Evolutionary conservation across 306 rosid species (phyloP).

Genomic region (Begonia peltatifolia): DNA sequence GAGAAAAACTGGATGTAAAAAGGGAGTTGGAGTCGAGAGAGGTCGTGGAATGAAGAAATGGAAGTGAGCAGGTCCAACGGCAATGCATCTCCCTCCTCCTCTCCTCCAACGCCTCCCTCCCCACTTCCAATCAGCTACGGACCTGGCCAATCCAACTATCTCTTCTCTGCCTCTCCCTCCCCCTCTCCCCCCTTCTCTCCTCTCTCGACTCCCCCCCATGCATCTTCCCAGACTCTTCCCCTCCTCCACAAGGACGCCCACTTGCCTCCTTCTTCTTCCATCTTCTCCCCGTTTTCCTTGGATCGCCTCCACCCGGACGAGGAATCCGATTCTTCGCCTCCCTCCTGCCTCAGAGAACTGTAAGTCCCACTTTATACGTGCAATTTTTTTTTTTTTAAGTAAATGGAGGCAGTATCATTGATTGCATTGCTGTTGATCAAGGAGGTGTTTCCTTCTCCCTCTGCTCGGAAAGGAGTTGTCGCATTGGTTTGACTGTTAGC

Average conservation of each 20-base stretch:
- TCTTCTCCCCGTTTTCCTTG: constrained; percentile 34
- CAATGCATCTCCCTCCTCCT: constrained; percentile 2
- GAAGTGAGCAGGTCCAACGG: no score
- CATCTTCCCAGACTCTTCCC: constrained; percentile 12
- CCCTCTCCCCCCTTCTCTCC: constrained; percentile 48
- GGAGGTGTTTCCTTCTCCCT: no score
- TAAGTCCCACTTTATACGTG: constrained; percentile 21
- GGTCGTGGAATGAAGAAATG: no score
- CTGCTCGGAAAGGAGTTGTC: no score
- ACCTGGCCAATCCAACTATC: constrained; percentile 41
- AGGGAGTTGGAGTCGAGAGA: no score
- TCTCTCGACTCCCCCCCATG: constrained; percentile 10
- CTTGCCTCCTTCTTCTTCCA: not conserved
- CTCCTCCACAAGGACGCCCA: no score
- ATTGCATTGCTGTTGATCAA: no score
- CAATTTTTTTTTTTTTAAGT: no score
- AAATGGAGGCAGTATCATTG: no score
- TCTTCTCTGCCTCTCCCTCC: constrained; percentile 47
- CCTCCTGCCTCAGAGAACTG: constrained; percentile 54
- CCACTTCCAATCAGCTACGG: constrained; percentile 70
- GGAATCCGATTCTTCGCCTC: constrained; percentile 37
- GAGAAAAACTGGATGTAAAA: no score
- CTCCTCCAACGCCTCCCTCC: constrained; percentile 80
- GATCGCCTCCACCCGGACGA: constrained; percentile 21
- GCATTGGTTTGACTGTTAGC: no score